A percentile compares a stretch with the other conserved stretches of the same genome.
Conservation (phyloP, 352 stramenopile genomes). For the Phytophthora syringae region DNA sequence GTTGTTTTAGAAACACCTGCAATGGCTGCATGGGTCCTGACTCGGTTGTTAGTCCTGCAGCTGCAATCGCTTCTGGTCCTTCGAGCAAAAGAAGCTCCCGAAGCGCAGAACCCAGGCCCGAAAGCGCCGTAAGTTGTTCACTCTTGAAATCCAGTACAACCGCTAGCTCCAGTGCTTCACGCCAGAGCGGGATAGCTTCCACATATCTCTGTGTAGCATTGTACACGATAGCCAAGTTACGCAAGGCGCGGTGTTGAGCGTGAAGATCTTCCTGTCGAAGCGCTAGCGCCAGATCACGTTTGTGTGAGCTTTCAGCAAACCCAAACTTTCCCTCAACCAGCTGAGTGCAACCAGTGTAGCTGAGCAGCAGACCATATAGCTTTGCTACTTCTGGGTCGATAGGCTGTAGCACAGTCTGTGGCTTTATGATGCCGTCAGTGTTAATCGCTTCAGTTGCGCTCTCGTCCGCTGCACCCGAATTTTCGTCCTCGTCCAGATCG, state of each 20-base stretch:
- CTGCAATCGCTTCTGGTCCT: slow-evolving; percentile 12
- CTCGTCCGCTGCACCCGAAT: not conserved
- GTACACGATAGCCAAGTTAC: slow-evolving; percentile 62
- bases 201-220: slow-evolving; percentile 48
- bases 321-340: slow-evolving; percentile 51
- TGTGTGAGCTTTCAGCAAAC: slow-evolving; percentile 47
- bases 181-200: slow-evolving; percentile 62
- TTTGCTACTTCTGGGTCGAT: slow-evolving; percentile 42
- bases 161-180: slow-evolving; percentile 57
- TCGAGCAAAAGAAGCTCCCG: slow-evolving; percentile 39
- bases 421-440: not conserved
- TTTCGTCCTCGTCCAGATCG: slow-evolving; percentile 19
- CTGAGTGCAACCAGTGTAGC: slow-evolving; percentile 53
- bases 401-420: slow-evolving; percentile 3
- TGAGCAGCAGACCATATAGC: slow-evolving; percentile 53
- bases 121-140: slow-evolving; percentile 54
- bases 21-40: slow-evolving; percentile 30
- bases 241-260: slow-evolving; percentile 54
- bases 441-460: not conserved
- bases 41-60: slow-evolving; percentile 7
- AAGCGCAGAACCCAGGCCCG: slow-evolving; percentile 48
- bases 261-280: slow-evolving; percentile 60
- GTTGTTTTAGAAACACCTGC: slow-evolving; percentile 53
- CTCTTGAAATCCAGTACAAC: slow-evolving; percentile 43
- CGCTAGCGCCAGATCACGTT: slow-evolving; percentile 56